Percentiles rank a stretch among this genome's conserved stretches.
These are phyloP conservation scores for Erysiphe neolycopersici DNA, from an alignment of 2,329 filamentous ascomycete species.

Conservation along the genomic window DNA sequence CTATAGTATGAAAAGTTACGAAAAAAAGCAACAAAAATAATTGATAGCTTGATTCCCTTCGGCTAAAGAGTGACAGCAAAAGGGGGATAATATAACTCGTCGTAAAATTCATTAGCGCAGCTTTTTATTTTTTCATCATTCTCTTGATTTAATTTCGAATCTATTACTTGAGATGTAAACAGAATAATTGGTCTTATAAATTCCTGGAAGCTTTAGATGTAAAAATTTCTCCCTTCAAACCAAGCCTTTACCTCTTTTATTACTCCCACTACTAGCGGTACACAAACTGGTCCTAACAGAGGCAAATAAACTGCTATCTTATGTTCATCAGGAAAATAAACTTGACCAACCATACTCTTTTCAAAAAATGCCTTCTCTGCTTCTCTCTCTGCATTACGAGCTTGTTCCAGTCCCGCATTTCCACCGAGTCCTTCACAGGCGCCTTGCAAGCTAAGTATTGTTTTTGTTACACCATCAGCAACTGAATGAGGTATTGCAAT, in stretches of 20 bases:
- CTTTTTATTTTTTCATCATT: too few relatives aligned
- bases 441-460: constrained; percentile 48
- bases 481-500: constrained; percentile 81
- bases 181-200: too few relatives aligned
- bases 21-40: too few relatives aligned
- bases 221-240: constrained; percentile 7
- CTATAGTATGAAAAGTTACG: too few relatives aligned
- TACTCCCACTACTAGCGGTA: constrained; percentile 62
- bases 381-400: constrained; percentile 61
- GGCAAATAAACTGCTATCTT: constrained; percentile 93
- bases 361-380: constrained; percentile 93
- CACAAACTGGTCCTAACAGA: constrained; percentile 66
- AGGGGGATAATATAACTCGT: too few relatives aligned
- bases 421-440: constrained; percentile 47
- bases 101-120: too few relatives aligned
- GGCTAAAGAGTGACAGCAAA: too few relatives aligned
- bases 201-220: too few relatives aligned
- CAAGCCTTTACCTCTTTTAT: constrained; percentile 47
- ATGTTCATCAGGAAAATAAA: constrained; percentile 97
- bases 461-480: constrained; percentile 57
- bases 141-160: too few relatives aligned
- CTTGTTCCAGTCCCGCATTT: constrained; percentile 46
- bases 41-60: too few relatives aligned
- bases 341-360: constrained; percentile 94
- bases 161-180: too few relatives aligned